Base-by-base conservation (phyloP, 352 stramenopile species). In the Phytophthora pisi region DNA sequence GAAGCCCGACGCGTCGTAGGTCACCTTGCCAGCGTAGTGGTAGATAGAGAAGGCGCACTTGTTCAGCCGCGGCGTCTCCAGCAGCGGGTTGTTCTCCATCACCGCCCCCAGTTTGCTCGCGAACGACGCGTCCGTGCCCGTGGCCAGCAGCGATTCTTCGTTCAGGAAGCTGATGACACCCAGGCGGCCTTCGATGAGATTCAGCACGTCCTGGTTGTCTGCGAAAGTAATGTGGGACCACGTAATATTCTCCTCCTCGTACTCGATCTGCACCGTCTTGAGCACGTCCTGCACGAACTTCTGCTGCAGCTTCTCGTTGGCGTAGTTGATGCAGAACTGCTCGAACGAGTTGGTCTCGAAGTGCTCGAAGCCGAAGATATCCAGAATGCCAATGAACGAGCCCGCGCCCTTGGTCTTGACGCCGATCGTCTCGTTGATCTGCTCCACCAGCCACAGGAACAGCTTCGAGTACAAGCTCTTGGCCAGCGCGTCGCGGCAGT, bases 401-500 rank as follows among this genome's bases (percentile, higher is more conserved):
- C 72, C 66, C 5, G 67, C 70, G 7, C 78, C 68, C 20, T 70
- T 78, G 6, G 67, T 80, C 31, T 82, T 75, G 6, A 91, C 88
- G 31, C 86, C 84, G 42, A 98, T 97, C 3, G 88, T 94, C 45
- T 95, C 79, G 72, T 98, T 98, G 66, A 98, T 97, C 51, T 92
- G 81, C 45, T 97, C 81, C 40, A 99, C 96, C 7, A 99, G 84
- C 95, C 95, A 99, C 40, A 96, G 67, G 63, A 99, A 99, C 15
- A 99, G 73, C 52, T 98, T 97, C 40, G 85, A 91, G 70, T 98
- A 98, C 47, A 98, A 68, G 52, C 91, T 97, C 68, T 98, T 98
- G n/a, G 89, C 94, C 20, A 98, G 66, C 16, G 97, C 97, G 76
- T 99, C 97, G 5, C 97, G 88, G 43, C 80, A 93, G 55, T 96